Evolutionary conservation across 306 rosid genomes (phyloP).

Genomic region (Leucaena leucocephala): DNA sequence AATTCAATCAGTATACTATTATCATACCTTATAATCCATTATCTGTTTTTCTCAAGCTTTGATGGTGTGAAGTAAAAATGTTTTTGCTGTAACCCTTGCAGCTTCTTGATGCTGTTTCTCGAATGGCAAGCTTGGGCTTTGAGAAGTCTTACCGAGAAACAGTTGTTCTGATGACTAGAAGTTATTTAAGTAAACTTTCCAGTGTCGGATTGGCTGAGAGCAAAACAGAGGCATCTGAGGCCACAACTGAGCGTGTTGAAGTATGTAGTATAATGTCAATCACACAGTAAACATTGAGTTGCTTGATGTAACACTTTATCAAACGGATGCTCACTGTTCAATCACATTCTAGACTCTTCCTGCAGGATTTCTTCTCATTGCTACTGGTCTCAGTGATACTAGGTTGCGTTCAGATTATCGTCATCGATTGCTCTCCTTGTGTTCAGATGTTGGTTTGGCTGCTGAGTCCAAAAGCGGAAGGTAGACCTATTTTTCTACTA

Average conservation of each 20-base stretch:
- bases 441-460: constrained; percentile 97
- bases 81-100: constrained; percentile 45
- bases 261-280: constrained; percentile 54
- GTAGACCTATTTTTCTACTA: constrained; percentile 50
- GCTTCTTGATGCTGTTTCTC: constrained; percentile 97
- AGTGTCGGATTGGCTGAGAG: constrained; percentile 89
- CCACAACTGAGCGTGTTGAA: constrained; percentile 93
- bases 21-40: constrained; percentile 23
- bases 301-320: constrained; percentile 44
- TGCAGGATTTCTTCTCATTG: constrained; percentile 90
- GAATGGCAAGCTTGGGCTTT: constrained; percentile 97
- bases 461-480: constrained; percentile 99
- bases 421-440: constrained; percentile 85
- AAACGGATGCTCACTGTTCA: constrained; percentile 87
- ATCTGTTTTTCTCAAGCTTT: constrained; percentile 27
- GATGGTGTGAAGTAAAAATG: constrained; percentile 30
- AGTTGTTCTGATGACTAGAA: constrained; percentile 93
- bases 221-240: constrained; percentile 88
- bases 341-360: constrained; percentile 97
- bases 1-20: constrained; percentile 23
- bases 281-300: constrained; percentile 41
- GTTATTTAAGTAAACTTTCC: constrained; percentile 89
- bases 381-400: constrained; percentile 69
- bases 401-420: constrained; percentile 88
- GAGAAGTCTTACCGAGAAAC: constrained; percentile 99